phyloP scores from a whole-genome alignment of 108 stramenopile species.

The Schizochytrium sp. region DNA sequence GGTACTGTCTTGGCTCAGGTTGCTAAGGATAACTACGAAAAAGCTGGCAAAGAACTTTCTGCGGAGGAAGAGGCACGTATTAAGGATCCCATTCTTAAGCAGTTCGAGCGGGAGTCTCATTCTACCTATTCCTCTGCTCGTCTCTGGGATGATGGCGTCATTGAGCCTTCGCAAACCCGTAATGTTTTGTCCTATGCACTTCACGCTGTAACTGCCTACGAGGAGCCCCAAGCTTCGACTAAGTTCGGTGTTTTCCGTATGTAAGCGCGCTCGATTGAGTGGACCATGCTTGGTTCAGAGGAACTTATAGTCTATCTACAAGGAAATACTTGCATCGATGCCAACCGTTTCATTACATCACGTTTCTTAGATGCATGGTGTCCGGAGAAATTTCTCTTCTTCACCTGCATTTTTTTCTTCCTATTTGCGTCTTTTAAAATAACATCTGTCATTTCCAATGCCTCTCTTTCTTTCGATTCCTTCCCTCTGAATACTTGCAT shows the following conservation, averaged over 20 bases:
- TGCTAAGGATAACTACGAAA: slow-evolving; percentile 84
- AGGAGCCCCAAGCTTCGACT: slow-evolving; percentile 60
- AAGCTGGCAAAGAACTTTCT: slow-evolving; percentile 77
- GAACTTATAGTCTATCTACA: too few species aligned
- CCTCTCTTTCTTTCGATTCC: too few species aligned
- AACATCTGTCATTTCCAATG: too few species aligned
- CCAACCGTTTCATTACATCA: too few species aligned
- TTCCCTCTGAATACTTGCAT: too few species aligned
- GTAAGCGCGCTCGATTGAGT: slow-evolving; percentile 62
- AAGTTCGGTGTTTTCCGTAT: slow-evolving; percentile 78
- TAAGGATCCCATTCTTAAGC: slow-evolving; percentile 78
- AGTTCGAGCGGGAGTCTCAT: slow-evolving; percentile 73
- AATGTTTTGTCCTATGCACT: slow-evolving; percentile 77
- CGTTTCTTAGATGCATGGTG: too few species aligned
- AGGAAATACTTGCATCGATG: too few species aligned
- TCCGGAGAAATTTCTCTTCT: too few species aligned
- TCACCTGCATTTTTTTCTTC: too few species aligned
- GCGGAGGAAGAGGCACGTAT: slow-evolving; percentile 79
- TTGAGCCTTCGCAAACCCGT: slow-evolving; percentile 90
- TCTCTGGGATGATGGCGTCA: slow-evolving; percentile 98
- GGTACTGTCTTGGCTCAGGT: slow-evolving; percentile 94
- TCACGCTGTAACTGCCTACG: slow-evolving; percentile 48
- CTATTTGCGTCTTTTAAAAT: too few species aligned
- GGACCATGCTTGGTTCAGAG: too few species aligned
- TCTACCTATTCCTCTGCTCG: slow-evolving; percentile 91